Conservation (phyloP, 139 green algal genomes). For the Yamagishiella unicocca region DNA sequence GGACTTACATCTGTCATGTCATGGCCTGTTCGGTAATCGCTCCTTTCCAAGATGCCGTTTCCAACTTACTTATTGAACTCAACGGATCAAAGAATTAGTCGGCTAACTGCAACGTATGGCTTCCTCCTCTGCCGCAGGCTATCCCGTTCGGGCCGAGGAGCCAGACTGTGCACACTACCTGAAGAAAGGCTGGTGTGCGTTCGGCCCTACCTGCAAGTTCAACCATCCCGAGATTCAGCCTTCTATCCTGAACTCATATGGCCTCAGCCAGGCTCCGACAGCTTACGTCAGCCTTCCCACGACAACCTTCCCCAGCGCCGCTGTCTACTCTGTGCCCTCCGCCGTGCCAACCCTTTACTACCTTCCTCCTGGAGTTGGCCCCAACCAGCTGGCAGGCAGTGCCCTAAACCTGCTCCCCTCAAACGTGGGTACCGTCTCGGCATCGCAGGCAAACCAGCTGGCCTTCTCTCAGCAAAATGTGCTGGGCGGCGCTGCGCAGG, state of each 20-base stretch:
- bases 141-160: constrained; percentile 40
- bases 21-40: too few relatives aligned
- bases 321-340: constrained; percentile 38
- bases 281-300: constrained; percentile 35
- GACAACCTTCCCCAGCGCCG: constrained; percentile 29
- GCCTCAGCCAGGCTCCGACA: constrained; percentile 18
- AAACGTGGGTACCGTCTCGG: not conserved
- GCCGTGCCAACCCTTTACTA: constrained; percentile 41
- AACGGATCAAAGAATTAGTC: not conserved
- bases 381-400: constrained; percentile 36
- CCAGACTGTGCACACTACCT: constrained; percentile 52
- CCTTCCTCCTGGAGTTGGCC: constrained; percentile 4
- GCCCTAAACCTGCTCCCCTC: constrained; percentile 12
- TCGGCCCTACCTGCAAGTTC: constrained; percentile 70
- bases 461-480: constrained; percentile 9
- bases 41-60: too few relatives aligned
- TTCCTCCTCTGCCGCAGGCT: constrained; percentile 31
- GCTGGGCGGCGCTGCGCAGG: not conserved
- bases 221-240: constrained; percentile 66
- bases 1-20: too few relatives aligned
- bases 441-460: not conserved
- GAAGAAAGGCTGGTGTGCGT: constrained; percentile 67
- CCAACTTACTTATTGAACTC: too few relatives aligned
- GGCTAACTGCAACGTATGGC: not conserved
- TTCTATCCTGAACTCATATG: constrained; percentile 39